A percentile compares a stretch with the other conserved stretches of the same genome.
These are phyloP conservation scores for Hypoxylon sp. DNA, from an alignment of 2,329 filamentous ascomycete species.

Conservation along the genomic window DNA sequence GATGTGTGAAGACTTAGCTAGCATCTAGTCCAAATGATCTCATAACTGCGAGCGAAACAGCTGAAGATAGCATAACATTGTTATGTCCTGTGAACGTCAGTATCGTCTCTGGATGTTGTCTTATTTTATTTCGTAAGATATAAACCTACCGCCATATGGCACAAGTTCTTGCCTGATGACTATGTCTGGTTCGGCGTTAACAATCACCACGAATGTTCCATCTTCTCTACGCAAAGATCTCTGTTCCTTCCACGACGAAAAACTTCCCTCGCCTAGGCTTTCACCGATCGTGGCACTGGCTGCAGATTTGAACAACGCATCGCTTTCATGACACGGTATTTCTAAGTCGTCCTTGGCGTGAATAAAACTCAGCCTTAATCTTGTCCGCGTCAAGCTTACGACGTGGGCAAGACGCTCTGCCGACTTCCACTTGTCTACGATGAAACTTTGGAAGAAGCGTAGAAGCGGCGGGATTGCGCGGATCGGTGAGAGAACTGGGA, in stretches of 20 bases:
- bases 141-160: constrained; percentile 67
- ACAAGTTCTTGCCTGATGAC: constrained; percentile 69
- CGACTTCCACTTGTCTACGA: constrained; percentile 88
- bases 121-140: neutral
- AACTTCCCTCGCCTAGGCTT: constrained; percentile 56
- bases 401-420: constrained; percentile 74
- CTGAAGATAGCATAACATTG: constrained; percentile 74
- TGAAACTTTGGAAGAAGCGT: constrained; percentile 70
- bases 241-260: constrained; percentile 63
- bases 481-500: constrained; percentile 86
- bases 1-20: neutral
- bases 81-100: constrained; percentile 72
- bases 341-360: constrained; percentile 87
- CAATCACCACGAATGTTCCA: constrained; percentile 65
- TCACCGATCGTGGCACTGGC: constrained; percentile 65
- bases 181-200: constrained; percentile 62
- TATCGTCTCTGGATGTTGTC: neutral
- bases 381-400: constrained; percentile 65
- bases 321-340: constrained; percentile 81
- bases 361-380: constrained; percentile 78
- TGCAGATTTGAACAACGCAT: constrained; percentile 73
- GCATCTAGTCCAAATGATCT: constrained; percentile 69
- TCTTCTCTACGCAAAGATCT: constrained; percentile 62
- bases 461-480: constrained; percentile 75
- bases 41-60: constrained; percentile 75